Percentiles rank a stretch among this genome's conserved stretches.
phyloP scores from a whole-genome alignment of 805 yeast genomes.

The Suhomyces faveliae region DNA sequence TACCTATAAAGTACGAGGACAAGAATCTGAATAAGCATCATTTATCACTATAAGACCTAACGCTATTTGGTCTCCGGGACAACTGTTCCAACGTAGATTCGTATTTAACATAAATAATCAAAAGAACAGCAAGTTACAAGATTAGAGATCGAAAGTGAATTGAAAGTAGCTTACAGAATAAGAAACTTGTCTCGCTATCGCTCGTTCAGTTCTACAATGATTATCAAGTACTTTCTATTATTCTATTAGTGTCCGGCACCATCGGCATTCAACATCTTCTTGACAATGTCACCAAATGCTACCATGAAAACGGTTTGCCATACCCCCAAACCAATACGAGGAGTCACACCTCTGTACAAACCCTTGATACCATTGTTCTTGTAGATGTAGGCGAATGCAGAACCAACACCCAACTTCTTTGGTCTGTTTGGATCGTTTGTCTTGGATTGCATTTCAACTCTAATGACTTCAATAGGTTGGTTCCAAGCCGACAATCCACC shows the following conservation, averaged over 20 bases:
- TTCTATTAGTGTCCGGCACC: constrained; percentile 34
- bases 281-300: constrained; percentile 86
- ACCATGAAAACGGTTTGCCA: constrained; percentile 99
- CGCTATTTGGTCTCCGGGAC: no score
- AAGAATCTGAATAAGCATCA: no score
- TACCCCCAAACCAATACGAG: constrained; percentile 92
- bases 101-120: no score
- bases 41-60: no score
- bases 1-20: no score
- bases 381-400: constrained; percentile 82
- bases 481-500: constrained; percentile 99
- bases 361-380: constrained; percentile 82
- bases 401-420: constrained; percentile 74
- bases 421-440: constrained; percentile 96
- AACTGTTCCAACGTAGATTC: no score
- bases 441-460: constrained; percentile 97
- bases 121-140: no score
- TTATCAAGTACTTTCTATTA: no score
- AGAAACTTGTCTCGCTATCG: no score
- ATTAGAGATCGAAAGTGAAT: no score
- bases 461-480: constrained; percentile 96
- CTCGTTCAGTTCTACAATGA: no score
- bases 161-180: no score
- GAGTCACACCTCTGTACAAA: constrained; percentile 93
- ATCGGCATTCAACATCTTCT: constrained; percentile 41